A percentile compares a stretch with the other conserved stretches of the same genome.
These are phyloP conservation scores for Thielaviopsis ethacetica DNA, from an alignment of 2,329 filamentous ascomycete genomes.

Conservation along the genomic window DNA sequence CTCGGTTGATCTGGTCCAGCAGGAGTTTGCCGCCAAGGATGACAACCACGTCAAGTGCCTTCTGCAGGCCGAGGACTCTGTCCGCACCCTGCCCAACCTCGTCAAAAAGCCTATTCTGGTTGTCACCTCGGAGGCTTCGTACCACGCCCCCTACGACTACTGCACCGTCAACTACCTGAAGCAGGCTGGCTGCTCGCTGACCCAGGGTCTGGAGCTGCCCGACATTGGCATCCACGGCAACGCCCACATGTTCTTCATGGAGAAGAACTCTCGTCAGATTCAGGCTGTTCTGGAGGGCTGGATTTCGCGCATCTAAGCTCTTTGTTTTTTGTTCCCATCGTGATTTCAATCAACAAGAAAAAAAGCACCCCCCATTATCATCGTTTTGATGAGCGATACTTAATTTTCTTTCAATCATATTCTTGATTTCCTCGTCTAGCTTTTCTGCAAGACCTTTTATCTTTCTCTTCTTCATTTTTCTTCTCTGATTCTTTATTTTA, in stretches of 20 bases:
- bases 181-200: conserved; percentile 23
- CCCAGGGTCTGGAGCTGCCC: conserved; percentile 18
- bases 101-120: conserved; percentile 21
- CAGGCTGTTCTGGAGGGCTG: conserved; percentile 8
- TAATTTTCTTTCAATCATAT: not conserved
- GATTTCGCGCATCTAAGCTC: conserved; percentile 5
- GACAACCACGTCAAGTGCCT: conserved; percentile 17
- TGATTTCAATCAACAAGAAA: not conserved
- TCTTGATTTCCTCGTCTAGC: not conserved
- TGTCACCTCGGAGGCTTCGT: conserved; percentile 27
- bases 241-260: conserved; percentile 32
- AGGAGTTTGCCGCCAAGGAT: conserved; percentile 15
- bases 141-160: conserved; percentile 30
- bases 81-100: conserved; percentile 22
- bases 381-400: not conserved
- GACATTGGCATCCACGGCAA: conserved; percentile 27
- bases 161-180: conserved; percentile 24
- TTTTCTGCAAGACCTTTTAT: not conserved
- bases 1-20: conserved; percentile 19
- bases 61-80: conserved; percentile 19
- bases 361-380: not conserved
- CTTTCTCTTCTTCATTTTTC: not conserved
- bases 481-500: not conserved
- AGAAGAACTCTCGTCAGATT: conserved; percentile 29
- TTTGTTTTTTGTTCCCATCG: not conserved